Evolutionary conservation across 1,284 basidiomycete species (phyloP).

Genomic region (Sutorius eximius): DNA sequence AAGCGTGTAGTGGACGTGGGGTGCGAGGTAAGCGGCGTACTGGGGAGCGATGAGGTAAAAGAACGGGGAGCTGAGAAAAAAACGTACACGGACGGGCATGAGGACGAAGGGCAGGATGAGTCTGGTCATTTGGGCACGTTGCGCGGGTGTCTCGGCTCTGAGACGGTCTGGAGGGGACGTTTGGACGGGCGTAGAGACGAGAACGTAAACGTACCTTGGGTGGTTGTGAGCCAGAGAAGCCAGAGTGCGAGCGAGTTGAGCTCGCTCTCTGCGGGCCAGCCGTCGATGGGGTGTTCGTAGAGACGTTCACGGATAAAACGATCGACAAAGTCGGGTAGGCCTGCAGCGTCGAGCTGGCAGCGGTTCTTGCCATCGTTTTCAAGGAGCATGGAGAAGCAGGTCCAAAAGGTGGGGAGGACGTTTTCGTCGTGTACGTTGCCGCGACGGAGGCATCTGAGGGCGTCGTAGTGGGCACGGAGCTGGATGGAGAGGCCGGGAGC

Average conservation of each 20-base stretch:
- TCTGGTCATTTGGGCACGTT: constrained; percentile 47
- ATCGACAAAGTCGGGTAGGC: constrained; percentile 48
- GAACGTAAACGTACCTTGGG: constrained; percentile 39
- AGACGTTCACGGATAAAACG: constrained; percentile 46
- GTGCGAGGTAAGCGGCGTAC: constrained; percentile 59
- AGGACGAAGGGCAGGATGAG: constrained; percentile 60
- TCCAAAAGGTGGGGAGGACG: constrained; percentile 47
- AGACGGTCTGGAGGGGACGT: constrained; percentile 44
- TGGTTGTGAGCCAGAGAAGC: constrained; percentile 61
- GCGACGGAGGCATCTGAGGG: constrained; percentile 44
- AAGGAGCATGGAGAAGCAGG: constrained; percentile 61
- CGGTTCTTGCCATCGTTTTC: constrained; percentile 79
- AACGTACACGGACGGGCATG: constrained; percentile 49
- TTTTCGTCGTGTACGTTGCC: constrained; percentile 40
- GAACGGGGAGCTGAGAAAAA: neutral
- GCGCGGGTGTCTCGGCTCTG: constrained; percentile 37
- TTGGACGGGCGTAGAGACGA: neutral
- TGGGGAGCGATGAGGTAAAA: constrained; percentile 24
- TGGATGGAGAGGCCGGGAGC: constrained; percentile 44
- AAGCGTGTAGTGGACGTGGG: constrained; percentile 57
- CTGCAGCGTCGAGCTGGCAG: constrained; percentile 55
- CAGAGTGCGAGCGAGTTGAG: constrained; percentile 58
- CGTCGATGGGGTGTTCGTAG: constrained; percentile 42
- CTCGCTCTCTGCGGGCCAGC: constrained; percentile 57
- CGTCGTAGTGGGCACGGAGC: constrained; percentile 43